Evolutionary conservation across 352 stramenopile genomes (phyloP).

Genomic region (Pythium phragmitis): DNA sequence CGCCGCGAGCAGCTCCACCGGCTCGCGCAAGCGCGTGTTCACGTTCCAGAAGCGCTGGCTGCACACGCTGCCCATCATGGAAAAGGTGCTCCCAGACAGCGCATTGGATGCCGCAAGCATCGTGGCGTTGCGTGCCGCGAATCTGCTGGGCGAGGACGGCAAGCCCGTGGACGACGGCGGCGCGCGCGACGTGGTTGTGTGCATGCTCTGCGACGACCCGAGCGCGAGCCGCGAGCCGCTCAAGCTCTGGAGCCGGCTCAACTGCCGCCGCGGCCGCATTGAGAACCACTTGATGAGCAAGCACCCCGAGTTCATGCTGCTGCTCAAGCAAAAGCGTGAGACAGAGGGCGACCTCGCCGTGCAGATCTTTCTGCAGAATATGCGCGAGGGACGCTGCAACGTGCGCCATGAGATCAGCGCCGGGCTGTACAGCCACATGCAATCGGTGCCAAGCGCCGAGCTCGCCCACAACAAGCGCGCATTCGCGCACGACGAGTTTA

Average conservation of each 20-base stretch:
- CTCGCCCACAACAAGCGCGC: constrained; percentile 28
- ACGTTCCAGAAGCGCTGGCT: constrained; percentile 82
- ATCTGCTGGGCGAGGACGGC: constrained; percentile 24
- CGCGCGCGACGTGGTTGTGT: constrained; percentile 59
- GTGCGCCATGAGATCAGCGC: constrained; percentile 64
- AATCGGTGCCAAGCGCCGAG: constrained; percentile 14
- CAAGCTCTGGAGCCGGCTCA: constrained; percentile 74
- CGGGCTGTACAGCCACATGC: constrained; percentile 57
- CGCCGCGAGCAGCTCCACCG: background rate
- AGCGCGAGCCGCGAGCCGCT: constrained; percentile 50
- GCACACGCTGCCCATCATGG: constrained; percentile 75
- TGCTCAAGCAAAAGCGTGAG: constrained; percentile 79
- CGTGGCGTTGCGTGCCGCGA: constrained; percentile 31
- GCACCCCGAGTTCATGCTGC: constrained; percentile 77
- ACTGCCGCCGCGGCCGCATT: constrained; percentile 72
- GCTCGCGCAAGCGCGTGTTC: constrained; percentile 65
- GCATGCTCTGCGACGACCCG: constrained; percentile 77
- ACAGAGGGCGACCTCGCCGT: constrained; percentile 63
- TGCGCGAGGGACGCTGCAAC: constrained; percentile 71
- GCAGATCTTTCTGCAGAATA: constrained; percentile 76
- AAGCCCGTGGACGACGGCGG: constrained; percentile 25
- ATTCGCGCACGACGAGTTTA: constrained; percentile 32
- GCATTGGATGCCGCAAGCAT: constrained; percentile 32
- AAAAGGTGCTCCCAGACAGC: constrained; percentile 53
- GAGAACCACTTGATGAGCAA: constrained; percentile 82